Conservation (phyloP, 2,329 filamentous ascomycete genomes). For the Moelleriella libera region DNA sequence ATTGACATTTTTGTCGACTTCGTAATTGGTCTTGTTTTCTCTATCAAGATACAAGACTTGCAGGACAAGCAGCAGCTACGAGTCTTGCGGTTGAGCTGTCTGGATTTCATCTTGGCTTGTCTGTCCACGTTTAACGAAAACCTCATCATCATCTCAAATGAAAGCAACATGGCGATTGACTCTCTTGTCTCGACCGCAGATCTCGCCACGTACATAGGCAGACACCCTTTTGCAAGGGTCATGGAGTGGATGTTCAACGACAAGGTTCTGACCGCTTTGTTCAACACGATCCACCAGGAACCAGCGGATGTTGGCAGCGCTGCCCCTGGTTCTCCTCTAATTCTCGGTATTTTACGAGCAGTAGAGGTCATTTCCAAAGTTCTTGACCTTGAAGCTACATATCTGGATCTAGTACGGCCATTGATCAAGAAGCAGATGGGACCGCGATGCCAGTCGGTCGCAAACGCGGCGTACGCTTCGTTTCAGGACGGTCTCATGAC, state of each 20-base stretch:
- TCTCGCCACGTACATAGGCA: conserved; percentile 63
- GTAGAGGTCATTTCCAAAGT: conserved; percentile 74
- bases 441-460: conserved; percentile 45
- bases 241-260: conserved; percentile 99
- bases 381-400: conserved; percentile 80
- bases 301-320: conserved; percentile 57
- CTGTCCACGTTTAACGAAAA: conserved; percentile 88
- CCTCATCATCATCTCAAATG: conserved; percentile 71
- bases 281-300: conserved; percentile 67
- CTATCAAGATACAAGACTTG: conserved; percentile 49
- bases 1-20: conserved; percentile 92
- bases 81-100: conserved; percentile 62
- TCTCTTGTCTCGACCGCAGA: conserved; percentile 59
- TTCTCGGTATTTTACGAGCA: conserved; percentile 64
- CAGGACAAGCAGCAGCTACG: conserved; percentile 54
- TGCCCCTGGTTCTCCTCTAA: conserved; percentile 63
- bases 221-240: conserved; percentile 85
- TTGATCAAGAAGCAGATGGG: conserved; percentile 54
- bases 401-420: conserved; percentile 75
- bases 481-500: conserved; percentile 87
- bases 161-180: conserved; percentile 64
- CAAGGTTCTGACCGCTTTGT: conserved; percentile 66
- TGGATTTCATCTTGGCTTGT: conserved; percentile 71
- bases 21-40: conserved; percentile 66
- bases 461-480: conserved; percentile 59